Evolutionary conservation across 2,329 filamentous ascomycete species (phyloP), one percentile per base, ranked within the genome.

Genomic region (Aureobasidium sp.): DNA sequence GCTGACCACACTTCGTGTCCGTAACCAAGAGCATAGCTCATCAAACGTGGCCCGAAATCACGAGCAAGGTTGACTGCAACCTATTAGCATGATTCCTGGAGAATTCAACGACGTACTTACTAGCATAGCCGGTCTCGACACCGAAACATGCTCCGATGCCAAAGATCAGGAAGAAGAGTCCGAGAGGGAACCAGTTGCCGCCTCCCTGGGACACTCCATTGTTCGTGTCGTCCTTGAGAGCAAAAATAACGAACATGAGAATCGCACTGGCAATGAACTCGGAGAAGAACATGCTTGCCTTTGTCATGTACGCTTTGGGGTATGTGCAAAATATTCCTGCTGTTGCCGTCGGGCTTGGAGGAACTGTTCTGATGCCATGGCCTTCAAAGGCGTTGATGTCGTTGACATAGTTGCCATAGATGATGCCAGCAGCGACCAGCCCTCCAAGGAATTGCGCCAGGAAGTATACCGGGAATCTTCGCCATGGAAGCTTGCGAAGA

Each of bases 291-390:
- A 87, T 84, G n/a, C 81, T 82, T 0, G 83, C 82, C 47, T 81
- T 82, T 1, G 83, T 85, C 78, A 90, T 79, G 71, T 88, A 84
- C 0, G 75, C 66, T 63, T 83, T 78, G 0, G 87, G 85, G 69
- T 88, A 88, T 0, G 87, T 88, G 77, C 84, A 88, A 69, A 90
- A 89, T 61, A 90, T 82, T 3, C 83, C 84, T 0, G 83, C 86
- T 0, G 85, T 85, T 2, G 85, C 79, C 22, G 80, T 86, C 29
- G 75, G 71, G 9, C 77, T 61, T 44, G 74, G 82, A 9, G 80
- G 81, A 0, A 90, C 87, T 1, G 86, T 89, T 27, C 87, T 80
- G 62, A 87, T 78, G 15, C 80, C 77, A 2, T 79, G 72, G 15
- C 86, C 87, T 71, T 89, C 87, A 67, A 82, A 85, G 25, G 74